Evolutionary conservation across 2,329 filamentous ascomycete genomes (phyloP).

Genomic region (Cladophialophora yegresii): DNA sequence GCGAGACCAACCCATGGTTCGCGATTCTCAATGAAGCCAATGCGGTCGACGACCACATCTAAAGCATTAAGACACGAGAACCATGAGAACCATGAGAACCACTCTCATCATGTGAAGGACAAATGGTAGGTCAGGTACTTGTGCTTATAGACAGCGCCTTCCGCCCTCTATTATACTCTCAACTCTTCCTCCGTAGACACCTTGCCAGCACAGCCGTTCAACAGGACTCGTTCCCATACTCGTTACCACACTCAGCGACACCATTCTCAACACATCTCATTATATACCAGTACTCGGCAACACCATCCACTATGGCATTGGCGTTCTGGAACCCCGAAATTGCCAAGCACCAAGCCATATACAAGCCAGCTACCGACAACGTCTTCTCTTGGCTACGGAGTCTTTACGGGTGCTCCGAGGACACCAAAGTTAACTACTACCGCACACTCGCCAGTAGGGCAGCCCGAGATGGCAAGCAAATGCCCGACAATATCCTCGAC

Average conservation of each 20-base stretch:
- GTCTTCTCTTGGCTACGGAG: constrained; percentile 19
- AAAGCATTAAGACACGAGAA: too few species aligned
- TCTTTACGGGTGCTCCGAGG: not conserved
- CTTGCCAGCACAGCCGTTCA: not conserved
- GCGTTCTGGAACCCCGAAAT: constrained; percentile 47
- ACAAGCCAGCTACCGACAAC: constrained; percentile 43
- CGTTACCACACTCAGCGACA: not conserved
- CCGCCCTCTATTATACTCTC: not conserved
- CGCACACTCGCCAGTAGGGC: constrained; percentile 11
- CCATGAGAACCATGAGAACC: too few species aligned
- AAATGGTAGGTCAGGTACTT: not conserved
- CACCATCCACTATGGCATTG: constrained; percentile 4
- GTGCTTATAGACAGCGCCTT: not conserved
- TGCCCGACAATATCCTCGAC: constrained; percentile 22
- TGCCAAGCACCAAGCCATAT: constrained; percentile 44
- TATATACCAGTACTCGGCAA: not conserved
- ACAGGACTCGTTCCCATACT: not conserved
- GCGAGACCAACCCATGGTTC: too few species aligned
- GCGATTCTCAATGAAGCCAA: too few species aligned
- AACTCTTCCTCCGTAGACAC: not conserved
- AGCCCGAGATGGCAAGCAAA: constrained; percentile 9
- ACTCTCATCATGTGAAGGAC: not conserved
- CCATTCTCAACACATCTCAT: not conserved
- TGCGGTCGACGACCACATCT: not conserved
- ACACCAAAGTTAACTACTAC: constrained; percentile 16